phyloP scores from a whole-genome alignment of 208 protist genomes.

The Trypanosoma cruzi region DNA sequence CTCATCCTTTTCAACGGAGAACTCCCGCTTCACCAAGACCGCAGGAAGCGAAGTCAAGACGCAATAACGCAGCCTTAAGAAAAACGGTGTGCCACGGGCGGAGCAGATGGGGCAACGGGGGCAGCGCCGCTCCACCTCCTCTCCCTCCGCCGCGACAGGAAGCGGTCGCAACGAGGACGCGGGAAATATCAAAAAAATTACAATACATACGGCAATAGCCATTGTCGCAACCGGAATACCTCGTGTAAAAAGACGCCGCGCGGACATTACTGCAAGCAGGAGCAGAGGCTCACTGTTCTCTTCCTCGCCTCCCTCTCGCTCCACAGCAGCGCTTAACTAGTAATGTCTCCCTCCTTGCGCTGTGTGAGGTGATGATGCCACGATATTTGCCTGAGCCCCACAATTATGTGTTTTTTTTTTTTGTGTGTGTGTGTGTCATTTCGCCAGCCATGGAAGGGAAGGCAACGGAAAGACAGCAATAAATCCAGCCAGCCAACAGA shows the following conservation, averaged over 20 bases:
- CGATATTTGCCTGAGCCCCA: no score
- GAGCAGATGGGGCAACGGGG: slow-evolving; percentile 57
- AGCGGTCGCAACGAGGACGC: not conserved
- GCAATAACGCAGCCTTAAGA: slow-evolving; percentile 42
- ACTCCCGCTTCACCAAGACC: slow-evolving; percentile 32
- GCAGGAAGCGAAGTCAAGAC: slow-evolving; percentile 12
- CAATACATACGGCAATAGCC: not conserved
- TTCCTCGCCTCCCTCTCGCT: no score
- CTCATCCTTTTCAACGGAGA: slow-evolving; percentile 54
- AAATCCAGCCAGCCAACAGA: not conserved
- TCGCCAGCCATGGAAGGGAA: no score
- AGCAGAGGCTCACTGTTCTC: no score
- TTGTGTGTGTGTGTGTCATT: no score
- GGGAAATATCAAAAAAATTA: not conserved
- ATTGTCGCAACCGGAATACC: no score
- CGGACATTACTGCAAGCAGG: no score
- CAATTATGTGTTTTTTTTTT: no score
- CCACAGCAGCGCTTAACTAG: no score
- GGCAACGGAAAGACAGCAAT: not conserved
- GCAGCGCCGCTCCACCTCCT: slow-evolving; percentile 17
- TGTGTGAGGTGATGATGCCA: no score
- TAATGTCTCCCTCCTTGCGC: no score
- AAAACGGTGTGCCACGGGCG: slow-evolving; percentile 21
- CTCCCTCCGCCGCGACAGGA: not conserved
- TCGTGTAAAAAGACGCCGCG: no score